phyloP scores from a whole-genome alignment of 768 basidiomycete genomes.

The Phanerochaete carnosa region DNA sequence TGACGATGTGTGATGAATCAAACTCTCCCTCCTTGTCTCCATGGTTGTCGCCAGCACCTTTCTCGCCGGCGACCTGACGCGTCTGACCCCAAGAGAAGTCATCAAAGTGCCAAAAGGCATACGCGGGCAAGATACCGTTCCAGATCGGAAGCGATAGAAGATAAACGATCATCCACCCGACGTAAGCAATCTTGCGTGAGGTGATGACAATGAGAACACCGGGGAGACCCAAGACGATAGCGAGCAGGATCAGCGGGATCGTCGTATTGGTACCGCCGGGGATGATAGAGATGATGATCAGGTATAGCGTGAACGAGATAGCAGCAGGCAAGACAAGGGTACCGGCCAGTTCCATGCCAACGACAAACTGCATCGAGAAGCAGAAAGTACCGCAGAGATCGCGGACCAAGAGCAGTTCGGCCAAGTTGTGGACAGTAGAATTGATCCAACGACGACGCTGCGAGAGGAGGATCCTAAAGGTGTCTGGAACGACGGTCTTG shows the following conservation, averaged over 20 bases:
- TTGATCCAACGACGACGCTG: conserved; percentile 99
- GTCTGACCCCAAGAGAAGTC: conserved; percentile 99
- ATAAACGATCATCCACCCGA: conserved; percentile 98
- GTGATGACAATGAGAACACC: conserved; percentile 96
- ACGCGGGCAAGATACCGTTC: conserved; percentile 94
- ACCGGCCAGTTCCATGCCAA: conserved; percentile 96
- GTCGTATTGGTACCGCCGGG: conserved; percentile 75
- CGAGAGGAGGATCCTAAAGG: conserved; percentile 88
- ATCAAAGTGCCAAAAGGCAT: conserved; percentile 99
- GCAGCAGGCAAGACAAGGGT: conserved; percentile 96
- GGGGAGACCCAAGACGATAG: conserved; percentile 93
- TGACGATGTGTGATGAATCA: conserved; percentile 93
- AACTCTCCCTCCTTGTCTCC: conserved; percentile 98
- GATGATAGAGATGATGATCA: conserved; percentile 85
- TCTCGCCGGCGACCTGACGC: conserved; percentile 74
- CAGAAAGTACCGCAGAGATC: conserved; percentile 99
- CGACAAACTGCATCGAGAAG: conserved; percentile 99
- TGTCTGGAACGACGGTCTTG: conserved; percentile 98
- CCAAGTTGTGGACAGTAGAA: conserved; percentile 96
- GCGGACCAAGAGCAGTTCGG: conserved; percentile 90
- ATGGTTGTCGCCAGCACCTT: conserved; percentile 56
- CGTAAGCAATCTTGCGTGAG: conserved; percentile 87
- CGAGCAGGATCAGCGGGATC: conserved; percentile 89
- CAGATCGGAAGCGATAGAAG: conserved; percentile 91
- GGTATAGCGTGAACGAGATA: conserved; percentile 94